Conservation (phyloP, 257 asterid species). For the Solanum chmielewskii region DNA sequence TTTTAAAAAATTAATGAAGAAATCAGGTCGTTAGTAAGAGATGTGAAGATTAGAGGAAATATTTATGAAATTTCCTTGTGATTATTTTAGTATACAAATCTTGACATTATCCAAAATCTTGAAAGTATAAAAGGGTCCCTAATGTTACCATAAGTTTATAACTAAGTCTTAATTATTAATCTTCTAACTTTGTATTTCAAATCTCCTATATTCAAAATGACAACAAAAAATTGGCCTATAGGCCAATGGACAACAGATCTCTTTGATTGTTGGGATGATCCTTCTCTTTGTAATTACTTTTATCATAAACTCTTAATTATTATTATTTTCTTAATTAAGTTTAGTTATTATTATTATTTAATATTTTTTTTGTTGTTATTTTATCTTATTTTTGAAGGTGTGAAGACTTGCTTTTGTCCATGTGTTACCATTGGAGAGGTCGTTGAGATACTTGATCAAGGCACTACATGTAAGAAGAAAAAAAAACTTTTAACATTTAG, state of each 20-base stretch:
- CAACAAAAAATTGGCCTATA: not conserved
- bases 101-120: not conserved
- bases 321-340: not conserved
- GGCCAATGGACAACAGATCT: slow-evolving; percentile 25
- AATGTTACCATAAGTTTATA: not conserved
- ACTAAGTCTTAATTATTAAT: not conserved
- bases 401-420: slow-evolving; percentile 24
- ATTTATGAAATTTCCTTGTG: not conserved
- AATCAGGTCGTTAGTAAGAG: not conserved
- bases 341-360: not conserved
- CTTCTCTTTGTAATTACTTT: slow-evolving; percentile 15
- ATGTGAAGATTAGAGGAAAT: not conserved
- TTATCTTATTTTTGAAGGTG: slow-evolving; percentile 5
- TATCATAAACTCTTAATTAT: not conserved
- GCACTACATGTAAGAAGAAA: slow-evolving; percentile 21
- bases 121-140: not conserved
- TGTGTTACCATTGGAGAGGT: slow-evolving; percentile 20
- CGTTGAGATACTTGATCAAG: slow-evolving; percentile 25
- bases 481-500: not conserved
- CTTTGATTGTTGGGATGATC: slow-evolving; percentile 15
- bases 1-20: too few relatives aligned
- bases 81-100: not conserved
- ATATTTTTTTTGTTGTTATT: not conserved
- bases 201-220: not conserved
- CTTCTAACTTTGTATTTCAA: not conserved